Evolutionary conservation across 768 basidiomycete species (phyloP), one percentile per base, ranked within the genome.

Genomic region (Aureoboletus auriporus): DNA sequence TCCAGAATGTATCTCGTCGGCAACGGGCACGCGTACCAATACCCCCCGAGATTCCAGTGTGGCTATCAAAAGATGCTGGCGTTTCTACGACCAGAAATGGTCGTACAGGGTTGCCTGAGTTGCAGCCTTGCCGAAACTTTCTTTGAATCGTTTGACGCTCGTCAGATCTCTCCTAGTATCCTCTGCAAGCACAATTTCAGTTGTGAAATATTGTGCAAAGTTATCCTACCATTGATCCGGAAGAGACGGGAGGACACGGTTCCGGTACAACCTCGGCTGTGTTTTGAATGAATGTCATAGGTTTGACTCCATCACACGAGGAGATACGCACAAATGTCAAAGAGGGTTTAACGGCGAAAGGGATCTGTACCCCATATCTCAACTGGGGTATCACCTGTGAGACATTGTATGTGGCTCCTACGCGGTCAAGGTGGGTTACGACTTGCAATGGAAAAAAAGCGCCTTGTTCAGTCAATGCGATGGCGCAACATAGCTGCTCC

Each of bases 301-400:
- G 33, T 47, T 29, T 35, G 14, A 33, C 50, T 41, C 34, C 16
- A 7, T 41, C 42, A 50, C 44, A 58, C 47, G 39, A 48, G 39
- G 49, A 31, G 36, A 53, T 53, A 50, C 43, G 35, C 42, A 54
- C 50, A 31, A 42, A 48, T 30, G 38, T 43, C 20, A 23, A 23
- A 23, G 20, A 23, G 20, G 23, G 33, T 28, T 35, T 35, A 30
- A 29, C 12, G 46, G 42, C 14, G n/a, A 39, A 50, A 47, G 20
- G 40, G 41, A 62, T 57, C 57, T 59, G 45, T 47, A 45, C 56
- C 53, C 62, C 50, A 53, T 45, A 64, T 56, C 54, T 64, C 30
- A 23, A 44, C 37, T 31, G 44, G 40, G 38, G 26, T 10, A 44
- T 37, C 43, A 23, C 20, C 20, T 23, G 20, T 23, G 20, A 23